Conservation (phyloP, 2,329 filamentous ascomycete genomes). For the Furcasterigmium furcatum region DNA sequence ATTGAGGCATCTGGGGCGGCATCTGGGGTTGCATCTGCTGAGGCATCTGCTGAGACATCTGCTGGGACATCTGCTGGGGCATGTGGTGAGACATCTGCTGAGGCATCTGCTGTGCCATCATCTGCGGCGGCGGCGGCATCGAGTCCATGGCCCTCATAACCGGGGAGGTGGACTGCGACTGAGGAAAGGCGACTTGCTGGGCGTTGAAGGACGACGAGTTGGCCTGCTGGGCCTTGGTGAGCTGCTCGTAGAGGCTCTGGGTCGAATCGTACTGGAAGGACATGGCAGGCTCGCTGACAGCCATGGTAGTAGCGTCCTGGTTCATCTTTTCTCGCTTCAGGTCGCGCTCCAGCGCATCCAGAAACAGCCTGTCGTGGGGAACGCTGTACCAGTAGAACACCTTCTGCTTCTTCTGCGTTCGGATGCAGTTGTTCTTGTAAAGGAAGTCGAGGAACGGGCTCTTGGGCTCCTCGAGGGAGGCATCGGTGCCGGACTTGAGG, state of each 20-base stretch:
- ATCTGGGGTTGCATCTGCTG: conserved; percentile 50
- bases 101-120: conserved; percentile 58
- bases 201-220: conserved; percentile 96
- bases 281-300: conserved; percentile 92
- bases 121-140: conserved; percentile 88
- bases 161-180: conserved; percentile 81
- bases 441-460: conserved; percentile 97
- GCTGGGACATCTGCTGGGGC: conserved; percentile 45
- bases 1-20: conserved; percentile 54
- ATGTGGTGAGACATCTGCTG: conserved; percentile 39
- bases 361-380: conserved; percentile 93
- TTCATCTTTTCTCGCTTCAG: conserved; percentile 99
- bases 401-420: conserved; percentile 99
- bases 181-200: conserved; percentile 64
- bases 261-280: conserved; percentile 99
- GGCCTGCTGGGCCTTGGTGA: conserved; percentile 98
- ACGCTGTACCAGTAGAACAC: conserved; percentile 99
- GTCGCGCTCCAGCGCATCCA: conserved; percentile 95
- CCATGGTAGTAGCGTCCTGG: conserved; percentile 94
- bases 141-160: conserved; percentile 87
- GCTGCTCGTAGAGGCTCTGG: conserved; percentile 97
- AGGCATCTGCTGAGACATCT: not conserved
- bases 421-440: conserved; percentile 99
- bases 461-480: conserved; percentile 97
- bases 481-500: conserved; percentile 96